Evolutionary conservation across 371 early-diverging fungal genomes (phyloP).

Genomic region (Mucor circinelloides): DNA sequence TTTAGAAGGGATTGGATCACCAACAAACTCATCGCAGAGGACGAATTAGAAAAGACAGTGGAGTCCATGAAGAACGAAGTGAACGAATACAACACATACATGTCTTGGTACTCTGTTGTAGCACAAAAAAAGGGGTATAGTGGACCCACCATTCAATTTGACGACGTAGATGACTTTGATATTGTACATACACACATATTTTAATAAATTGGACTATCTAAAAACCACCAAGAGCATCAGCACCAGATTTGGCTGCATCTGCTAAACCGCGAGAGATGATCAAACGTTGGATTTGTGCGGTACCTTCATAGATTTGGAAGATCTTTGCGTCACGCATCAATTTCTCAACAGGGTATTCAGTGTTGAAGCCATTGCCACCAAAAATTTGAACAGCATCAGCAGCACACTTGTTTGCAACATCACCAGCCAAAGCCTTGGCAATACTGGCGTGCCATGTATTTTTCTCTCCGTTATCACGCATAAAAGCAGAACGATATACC

Average conservation of each 20-base stretch:
- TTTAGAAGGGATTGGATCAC: constrained; percentile 38
- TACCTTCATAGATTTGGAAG: constrained; percentile 97
- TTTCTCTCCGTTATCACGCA: constrained; percentile 81
- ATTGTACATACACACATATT: constrained; percentile 21
- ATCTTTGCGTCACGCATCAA: constrained; percentile 92
- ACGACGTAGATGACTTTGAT: constrained; percentile 37
- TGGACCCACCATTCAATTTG: constrained; percentile 43
- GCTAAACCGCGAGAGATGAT: constrained; percentile 81
- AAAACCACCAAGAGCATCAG: constrained; percentile 45
- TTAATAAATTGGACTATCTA: constrained; percentile 20
- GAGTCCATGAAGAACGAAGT: constrained; percentile 38
- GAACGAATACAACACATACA: constrained; percentile 40
- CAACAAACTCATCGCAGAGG: constrained; percentile 37
- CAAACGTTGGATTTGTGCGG: constrained; percentile 92
- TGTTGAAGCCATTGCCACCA: constrained; percentile 95
- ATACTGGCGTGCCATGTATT: constrained; percentile 96
- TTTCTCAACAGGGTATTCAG: constrained; percentile 88
- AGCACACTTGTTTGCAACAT: constrained; percentile 95
- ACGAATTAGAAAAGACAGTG: constrained; percentile 33
- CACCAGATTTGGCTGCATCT: constrained; percentile 53
- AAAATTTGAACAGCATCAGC: constrained; percentile 96
- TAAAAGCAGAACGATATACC: constrained; percentile 83
- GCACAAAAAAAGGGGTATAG: constrained; percentile 50
- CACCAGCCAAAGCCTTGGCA: constrained; percentile 92
- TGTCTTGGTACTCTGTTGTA: constrained; percentile 53